Conservation (phyloP, 495 filamentous ascomycete genomes). For the Penicillium cinerascens region DNA sequence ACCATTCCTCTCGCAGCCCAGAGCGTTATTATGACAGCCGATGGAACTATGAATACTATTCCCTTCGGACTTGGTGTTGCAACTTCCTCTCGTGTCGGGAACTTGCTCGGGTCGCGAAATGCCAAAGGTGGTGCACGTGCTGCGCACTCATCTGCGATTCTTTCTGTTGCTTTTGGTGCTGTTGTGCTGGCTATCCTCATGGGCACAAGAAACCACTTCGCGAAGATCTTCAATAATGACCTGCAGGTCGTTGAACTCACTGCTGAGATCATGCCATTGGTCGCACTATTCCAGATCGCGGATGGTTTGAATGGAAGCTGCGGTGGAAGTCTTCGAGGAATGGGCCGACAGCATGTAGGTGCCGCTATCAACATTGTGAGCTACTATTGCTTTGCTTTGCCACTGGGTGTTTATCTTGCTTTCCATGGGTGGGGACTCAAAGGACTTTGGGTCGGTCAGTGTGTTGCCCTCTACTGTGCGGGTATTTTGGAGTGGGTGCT, state of each 20-base stretch:
- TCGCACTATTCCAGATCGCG: slow-evolving; percentile 92
- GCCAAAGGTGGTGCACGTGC: slow-evolving; percentile 66
- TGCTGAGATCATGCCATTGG: slow-evolving; percentile 78
- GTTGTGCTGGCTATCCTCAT: slow-evolving; percentile 71
- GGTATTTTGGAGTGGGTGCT: slow-evolving; percentile 77
- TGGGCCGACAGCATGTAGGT: slow-evolving; percentile 86
- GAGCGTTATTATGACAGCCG: slow-evolving; percentile 91
- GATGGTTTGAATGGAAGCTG: slow-evolving; percentile 86
- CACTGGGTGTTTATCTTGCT: slow-evolving; percentile 79
- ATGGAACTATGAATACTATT: slow-evolving; percentile 89
- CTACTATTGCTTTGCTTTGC: slow-evolving; percentile 84
- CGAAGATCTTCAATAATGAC: slow-evolving; percentile 82
- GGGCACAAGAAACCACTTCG: slow-evolving; percentile 71
- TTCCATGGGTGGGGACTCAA: slow-evolving; percentile 86
- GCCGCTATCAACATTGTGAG: slow-evolving; percentile 85
- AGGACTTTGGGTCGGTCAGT: slow-evolving; percentile 87
- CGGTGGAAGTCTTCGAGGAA: slow-evolving; percentile 76
- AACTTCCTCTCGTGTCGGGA: slow-evolving; percentile 75
- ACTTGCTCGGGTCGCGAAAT: slow-evolving; percentile 71
- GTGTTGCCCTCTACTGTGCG: slow-evolving; percentile 82
- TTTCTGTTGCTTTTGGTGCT: slow-evolving; percentile 66
- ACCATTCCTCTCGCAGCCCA: slow-evolving; percentile 83
- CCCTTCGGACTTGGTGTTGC: slow-evolving; percentile 90
- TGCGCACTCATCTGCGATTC: slow-evolving; percentile 72
- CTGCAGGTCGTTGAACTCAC: slow-evolving; percentile 69